Evolutionary conservation across 139 green algal genomes (phyloP).

Genomic region (Ostreobium quekettii): DNA sequence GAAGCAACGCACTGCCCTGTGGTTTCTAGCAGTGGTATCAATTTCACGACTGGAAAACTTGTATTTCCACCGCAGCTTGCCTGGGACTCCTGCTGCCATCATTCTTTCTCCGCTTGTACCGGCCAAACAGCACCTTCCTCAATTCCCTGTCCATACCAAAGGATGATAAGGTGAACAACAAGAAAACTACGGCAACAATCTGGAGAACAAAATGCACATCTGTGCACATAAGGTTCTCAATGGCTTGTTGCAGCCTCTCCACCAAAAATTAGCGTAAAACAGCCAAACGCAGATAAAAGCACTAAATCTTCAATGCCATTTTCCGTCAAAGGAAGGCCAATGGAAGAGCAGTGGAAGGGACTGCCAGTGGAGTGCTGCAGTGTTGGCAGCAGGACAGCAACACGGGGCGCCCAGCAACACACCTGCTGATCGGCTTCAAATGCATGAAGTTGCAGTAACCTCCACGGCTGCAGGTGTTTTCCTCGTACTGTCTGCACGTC

Average conservation of each 20-base stretch:
- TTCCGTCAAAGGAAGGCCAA: not conserved
- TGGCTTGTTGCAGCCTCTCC: too few relatives aligned
- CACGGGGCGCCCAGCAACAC: too few relatives aligned
- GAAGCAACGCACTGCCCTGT: slow-evolving; percentile 14
- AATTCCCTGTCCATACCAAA: slow-evolving; percentile 32
- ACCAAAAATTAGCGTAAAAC: too few relatives aligned
- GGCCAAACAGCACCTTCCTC: slow-evolving; percentile 70
- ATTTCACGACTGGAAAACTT: not conserved
- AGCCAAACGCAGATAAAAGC: too few relatives aligned
- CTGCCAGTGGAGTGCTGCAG: not conserved
- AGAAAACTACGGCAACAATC: not conserved
- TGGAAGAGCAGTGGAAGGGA: not conserved
- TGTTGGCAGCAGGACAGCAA: not conserved
- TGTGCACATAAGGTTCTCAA: not conserved
- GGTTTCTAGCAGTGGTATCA: not conserved
- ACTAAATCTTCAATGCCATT: not conserved
- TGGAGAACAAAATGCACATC: not conserved
- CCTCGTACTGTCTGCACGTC: slow-evolving; percentile 95
- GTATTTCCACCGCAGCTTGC: not conserved
- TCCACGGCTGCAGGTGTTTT: slow-evolving; percentile 90
- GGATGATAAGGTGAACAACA: not conserved
- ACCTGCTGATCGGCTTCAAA: slow-evolving; percentile 83
- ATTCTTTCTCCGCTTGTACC: slow-evolving; percentile 46
- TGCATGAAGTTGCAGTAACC: slow-evolving; percentile 99
- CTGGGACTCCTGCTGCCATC: not conserved